Evolutionary conservation across 768 basidiomycete genomes (phyloP).

Genomic region (Trametes elegans): DNA sequence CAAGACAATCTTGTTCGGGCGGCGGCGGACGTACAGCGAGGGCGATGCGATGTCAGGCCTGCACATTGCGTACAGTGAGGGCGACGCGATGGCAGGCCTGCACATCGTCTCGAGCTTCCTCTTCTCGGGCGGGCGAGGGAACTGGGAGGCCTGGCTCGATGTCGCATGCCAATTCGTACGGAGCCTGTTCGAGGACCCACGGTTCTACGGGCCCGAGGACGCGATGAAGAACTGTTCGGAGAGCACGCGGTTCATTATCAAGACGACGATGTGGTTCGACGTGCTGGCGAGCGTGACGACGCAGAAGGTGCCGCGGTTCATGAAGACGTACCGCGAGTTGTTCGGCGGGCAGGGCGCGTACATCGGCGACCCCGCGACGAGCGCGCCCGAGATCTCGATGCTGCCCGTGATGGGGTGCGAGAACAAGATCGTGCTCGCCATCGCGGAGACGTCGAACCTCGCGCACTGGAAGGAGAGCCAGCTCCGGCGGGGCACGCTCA

Average conservation of each 20-base stretch:
- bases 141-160: conserved; percentile 65
- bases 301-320: conserved; percentile 54
- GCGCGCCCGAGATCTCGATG: conserved; percentile 59
- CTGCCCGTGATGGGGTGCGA: conserved; percentile 83
- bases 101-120: conserved; percentile 75
- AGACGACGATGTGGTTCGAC: conserved; percentile 87
- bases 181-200: conserved; percentile 40
- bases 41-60: conserved; percentile 80
- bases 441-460: conserved; percentile 70
- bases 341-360: conserved; percentile 48
- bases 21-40: conserved; percentile 36
- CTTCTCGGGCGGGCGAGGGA: conserved; percentile 72
- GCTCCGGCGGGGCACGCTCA: conserved; percentile 43
- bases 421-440: conserved; percentile 72
- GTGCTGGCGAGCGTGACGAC: conserved; percentile 77
- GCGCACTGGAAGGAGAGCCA: conserved; percentile 61
- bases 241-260: conserved; percentile 70
- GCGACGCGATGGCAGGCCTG: conserved; percentile 77
- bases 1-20: conserved; percentile 13
- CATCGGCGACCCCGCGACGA: conserved; percentile 32
- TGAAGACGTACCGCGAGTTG: conserved; percentile 52
- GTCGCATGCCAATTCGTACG: conserved; percentile 59
- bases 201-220: conserved; percentile 39
- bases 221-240: conserved; percentile 45
- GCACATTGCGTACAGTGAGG: conserved; percentile 74